phyloP scores from a whole-genome alignment of 163 green algal species.

The Chloromonas sp. region DNA sequence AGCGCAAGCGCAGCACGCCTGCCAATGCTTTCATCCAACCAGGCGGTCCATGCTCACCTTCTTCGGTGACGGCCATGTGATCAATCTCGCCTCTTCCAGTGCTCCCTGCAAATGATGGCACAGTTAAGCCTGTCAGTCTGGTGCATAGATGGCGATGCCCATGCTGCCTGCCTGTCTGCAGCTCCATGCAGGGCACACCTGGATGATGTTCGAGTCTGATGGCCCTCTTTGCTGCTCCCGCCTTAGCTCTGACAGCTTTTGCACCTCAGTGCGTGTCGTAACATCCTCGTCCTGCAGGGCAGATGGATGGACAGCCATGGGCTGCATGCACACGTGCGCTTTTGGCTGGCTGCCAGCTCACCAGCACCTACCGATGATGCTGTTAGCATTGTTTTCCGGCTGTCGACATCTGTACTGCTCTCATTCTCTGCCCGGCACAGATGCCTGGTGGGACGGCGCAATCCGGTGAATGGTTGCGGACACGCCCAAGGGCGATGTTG shows the following conservation, averaged over 20 bases:
- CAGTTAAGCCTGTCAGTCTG: background rate
- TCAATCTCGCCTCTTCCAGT: conserved; percentile 59
- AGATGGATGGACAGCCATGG: too few relatives aligned
- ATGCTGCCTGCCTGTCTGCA: background rate
- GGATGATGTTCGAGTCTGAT: background rate
- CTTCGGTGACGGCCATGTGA: conserved; percentile 57
- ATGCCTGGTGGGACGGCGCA: too few relatives aligned
- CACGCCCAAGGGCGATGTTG: too few relatives aligned
- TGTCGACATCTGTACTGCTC: too few relatives aligned
- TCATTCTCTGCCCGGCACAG: too few relatives aligned
- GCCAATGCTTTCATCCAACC: background rate
- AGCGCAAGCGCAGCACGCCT: background rate
- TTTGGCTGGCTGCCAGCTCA: too few relatives aligned
- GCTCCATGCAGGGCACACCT: background rate
- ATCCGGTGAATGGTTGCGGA: too few relatives aligned
- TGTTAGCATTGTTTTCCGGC: too few relatives aligned
- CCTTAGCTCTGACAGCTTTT: background rate
- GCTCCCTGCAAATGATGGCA: conserved; percentile 37
- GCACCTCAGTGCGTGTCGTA: background rate
- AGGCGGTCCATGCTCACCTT: conserved; percentile 19
- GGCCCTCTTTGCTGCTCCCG: background rate
- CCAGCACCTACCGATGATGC: too few relatives aligned
- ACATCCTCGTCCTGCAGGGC: background rate
- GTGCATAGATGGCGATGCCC: background rate
- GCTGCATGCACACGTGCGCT: too few relatives aligned